Evolutionary conservation across 768 basidiomycete genomes (phyloP).

Genomic region (Ramaria sp.): DNA sequence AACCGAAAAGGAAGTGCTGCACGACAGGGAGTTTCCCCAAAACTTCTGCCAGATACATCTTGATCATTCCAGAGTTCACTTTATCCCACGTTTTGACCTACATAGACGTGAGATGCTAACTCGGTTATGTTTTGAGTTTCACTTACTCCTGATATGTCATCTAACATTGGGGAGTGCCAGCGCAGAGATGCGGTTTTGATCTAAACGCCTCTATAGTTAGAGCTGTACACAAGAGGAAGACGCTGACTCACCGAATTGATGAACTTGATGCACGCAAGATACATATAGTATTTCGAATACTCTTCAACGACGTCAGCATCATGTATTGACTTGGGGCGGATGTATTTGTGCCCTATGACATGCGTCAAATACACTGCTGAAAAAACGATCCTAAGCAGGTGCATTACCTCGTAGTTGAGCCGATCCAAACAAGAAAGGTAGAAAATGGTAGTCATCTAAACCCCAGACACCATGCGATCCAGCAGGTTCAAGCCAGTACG

Average conservation of each 20-base stretch:
- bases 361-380: neutral
- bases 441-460: constrained; percentile 92
- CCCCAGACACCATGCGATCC: constrained; percentile 99
- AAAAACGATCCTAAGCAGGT: neutral
- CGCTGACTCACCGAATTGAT: constrained; percentile 70
- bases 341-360: constrained; percentile 71
- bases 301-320: constrained; percentile 87
- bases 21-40: constrained; percentile 90
- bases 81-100: constrained; percentile 91
- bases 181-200: constrained; percentile 91
- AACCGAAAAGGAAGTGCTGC: constrained; percentile 94
- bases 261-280: constrained; percentile 90
- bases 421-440: constrained; percentile 82
- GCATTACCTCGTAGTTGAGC: constrained; percentile 55
- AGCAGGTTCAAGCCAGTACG: constrained; percentile 96
- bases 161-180: constrained; percentile 99
- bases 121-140: neutral
- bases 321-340: constrained; percentile 87
- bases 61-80: constrained; percentile 92
- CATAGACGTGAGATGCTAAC: neutral
- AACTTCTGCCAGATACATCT: constrained; percentile 96
- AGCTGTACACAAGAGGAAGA: neutral
- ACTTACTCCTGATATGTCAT: constrained; percentile 82
- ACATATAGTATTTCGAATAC: constrained; percentile 89
- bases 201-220: constrained; percentile 25